Evolutionary conservation across 2,329 filamentous ascomycete species (phyloP), one percentile per base, ranked within the genome.

Genomic region (Claviceps pazoutovae): DNA sequence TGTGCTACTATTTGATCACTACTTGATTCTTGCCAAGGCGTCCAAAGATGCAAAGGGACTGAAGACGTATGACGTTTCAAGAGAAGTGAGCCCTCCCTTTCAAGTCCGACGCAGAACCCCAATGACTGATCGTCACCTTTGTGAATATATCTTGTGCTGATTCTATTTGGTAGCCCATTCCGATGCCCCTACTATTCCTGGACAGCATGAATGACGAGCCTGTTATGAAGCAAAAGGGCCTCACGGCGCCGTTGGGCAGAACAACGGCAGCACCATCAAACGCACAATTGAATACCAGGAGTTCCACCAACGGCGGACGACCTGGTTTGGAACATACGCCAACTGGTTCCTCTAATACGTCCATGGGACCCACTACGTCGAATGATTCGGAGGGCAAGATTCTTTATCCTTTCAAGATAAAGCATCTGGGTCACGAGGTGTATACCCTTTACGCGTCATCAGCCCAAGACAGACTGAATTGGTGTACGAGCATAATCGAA

Each of bases 1-100:
- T 64, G 89, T 88, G 2, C 78, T 98, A 46, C 76, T 98, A 0
- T 97, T 98, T 62, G 94, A 98, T 61, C 90, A 98, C 68, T 98
- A 96, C 66, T 76, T 98, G 39, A 90, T 98, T 37, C 71, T 98
- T 45, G 86, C 93, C 41, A 98, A 98, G 71, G 76, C 7, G 74
- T 83, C 3, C 46, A 88, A 89, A 60, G 79, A 82, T 45, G 76
- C 81, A 45, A 80, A 79, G 47, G 79, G 78, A n/a, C 77, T 84
- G 51, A 93, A 85, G 68, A 88, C 87, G 60, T 98, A 93, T 59
- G 93, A 98, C 66, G 91, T 98, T 36, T 96, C 90, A 1, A 90
- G 94, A 66, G 76, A 95, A 68, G 83, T 85, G 68, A 69, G 77
- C 41, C 34, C 16, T 9, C 2, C 14, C 23, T 19, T 11, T 48